Base-by-base conservation (phyloP, 257 asterid species). In the Jacaranda mimosifolia region DNA sequence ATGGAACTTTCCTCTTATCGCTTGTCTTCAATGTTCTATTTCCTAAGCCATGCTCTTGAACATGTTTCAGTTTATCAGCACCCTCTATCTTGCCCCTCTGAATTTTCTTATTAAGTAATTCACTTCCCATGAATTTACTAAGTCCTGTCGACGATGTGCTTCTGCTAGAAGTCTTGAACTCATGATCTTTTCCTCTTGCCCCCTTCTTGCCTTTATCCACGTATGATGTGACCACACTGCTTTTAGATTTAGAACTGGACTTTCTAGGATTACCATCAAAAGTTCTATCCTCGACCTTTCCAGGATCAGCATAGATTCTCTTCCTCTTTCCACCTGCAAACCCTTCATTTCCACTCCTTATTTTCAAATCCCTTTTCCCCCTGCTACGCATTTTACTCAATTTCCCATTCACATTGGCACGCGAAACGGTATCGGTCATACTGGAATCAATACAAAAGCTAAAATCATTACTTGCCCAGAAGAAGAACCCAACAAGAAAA, bases 241-340 rank as follows among this genome's bases (percentile, higher is more conserved):
- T 56, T 58, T 32, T 64, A 15, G 74, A 52, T 77, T 71, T 84
- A 55, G 80, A 73, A 35, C 49, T 26, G 17, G 81, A 39, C 68
- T 72, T 89, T 70, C 73, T 80, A 57, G 21, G 73, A 70, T 76
- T 72, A 70, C 68, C 77, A 19, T 69, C 79, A 18, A 32, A 19
- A 19, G 21, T 45, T 73, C 77, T 63, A 45, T 69, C 83, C 46
- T 66, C 84, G 9, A 39, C 84, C 63, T 12, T 35, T 82, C 55
- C 78, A 60, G 72, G 63, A 21, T 82, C 85, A 70, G 85, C 86
- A 81, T 58, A 77, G 14, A 72, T 80, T 79, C 90, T 86, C 86
- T 92, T 90, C 88, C 90, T 88, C 86, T 85, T 90, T 68, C 15
- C 62, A 73, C 74, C 86, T 75, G 80, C 80, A 63, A 32, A 51